A percentile compares a stretch with the other conserved stretches of the same genome.
phyloP scores from a whole-genome alignment of 495 filamentous ascomycete species.

The Penicillium taxi region DNA sequence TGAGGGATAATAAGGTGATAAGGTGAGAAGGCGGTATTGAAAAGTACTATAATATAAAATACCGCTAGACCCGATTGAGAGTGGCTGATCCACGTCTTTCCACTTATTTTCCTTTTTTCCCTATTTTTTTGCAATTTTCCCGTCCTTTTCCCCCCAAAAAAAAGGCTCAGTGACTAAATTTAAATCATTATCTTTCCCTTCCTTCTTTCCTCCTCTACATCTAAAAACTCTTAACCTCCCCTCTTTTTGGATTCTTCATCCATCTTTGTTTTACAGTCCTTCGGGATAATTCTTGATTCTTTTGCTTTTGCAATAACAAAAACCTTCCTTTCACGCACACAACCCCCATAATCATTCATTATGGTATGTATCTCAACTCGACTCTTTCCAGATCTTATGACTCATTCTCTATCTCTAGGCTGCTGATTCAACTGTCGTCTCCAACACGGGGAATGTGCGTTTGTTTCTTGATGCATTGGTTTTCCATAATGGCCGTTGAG shows the following conservation, averaged over 20 bases:
- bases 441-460: constrained; percentile 65
- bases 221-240: constrained; percentile 23
- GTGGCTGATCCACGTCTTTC: constrained; percentile 12
- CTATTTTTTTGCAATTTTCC: constrained; percentile 5
- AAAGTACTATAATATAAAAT: no score
- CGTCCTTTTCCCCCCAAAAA: constrained; percentile 4
- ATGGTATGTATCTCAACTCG: constrained; percentile 29
- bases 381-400: constrained; percentile 3
- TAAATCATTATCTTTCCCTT: constrained; percentile 24
- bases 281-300: no score
- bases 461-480: constrained; percentile 25
- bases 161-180: constrained; percentile 26
- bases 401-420: constrained; percentile 24
- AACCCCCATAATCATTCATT: constrained; percentile 34
- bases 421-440: constrained; percentile 49
- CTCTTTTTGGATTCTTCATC: constrained; percentile 21
- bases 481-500: constrained; percentile 30
- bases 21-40: no score
- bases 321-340: constrained; percentile 26
- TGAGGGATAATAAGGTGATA: no score
- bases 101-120: constrained; percentile 4
- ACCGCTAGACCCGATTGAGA: constrained; percentile 11
- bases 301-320: constrained; percentile 7
- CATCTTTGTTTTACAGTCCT: constrained; percentile 15
- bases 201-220: constrained; percentile 16